Evolutionary conservation across 345 rosid genomes (phyloP), one percentile per base, ranked within the genome.

Genomic region (Geranium rotundifolium): DNA sequence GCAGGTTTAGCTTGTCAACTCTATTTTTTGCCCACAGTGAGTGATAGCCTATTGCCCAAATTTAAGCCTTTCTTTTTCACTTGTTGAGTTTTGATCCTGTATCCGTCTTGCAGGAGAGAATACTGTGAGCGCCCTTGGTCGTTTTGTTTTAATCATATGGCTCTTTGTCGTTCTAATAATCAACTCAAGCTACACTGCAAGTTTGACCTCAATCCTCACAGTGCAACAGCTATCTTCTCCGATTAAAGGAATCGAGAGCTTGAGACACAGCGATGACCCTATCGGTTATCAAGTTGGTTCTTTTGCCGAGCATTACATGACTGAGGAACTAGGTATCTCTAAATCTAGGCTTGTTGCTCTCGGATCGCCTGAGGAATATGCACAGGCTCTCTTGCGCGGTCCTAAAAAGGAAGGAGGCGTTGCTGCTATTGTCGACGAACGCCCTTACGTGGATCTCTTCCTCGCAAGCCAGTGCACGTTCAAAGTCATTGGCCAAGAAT

Each of bases 1-100:
- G 83, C 97, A 92, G 99, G 99, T 90, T 93, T 85, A 86, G 95
- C 83, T 82, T 93, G 72, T 93, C 97, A 10, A 93, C 99, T 34
- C 67, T 93, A 67, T 93, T 93, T 78, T 93, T 90, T 18, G 83
- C 97, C 10, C 97, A 93, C 65, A 80, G 98, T 89, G 83, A 76
- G 98, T 79, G 58, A 18, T 66, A 58, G 14, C 57, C 64, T 62
- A 49, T 27, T 58, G 8, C n/a, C 54, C 30, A 55, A 31, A 20
- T 55, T 66, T 19, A 49, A 30, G 60, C 34, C n/a, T 56, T 41
- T 58, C 59, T 54, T 59, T 34, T n/a, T 64, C 63, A 8, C 73
- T 75, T 58, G 69, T 63, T 71, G 65, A 72, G 63, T 59, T 62
- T 59, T 12, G 41, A 62, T 56, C 34, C 34, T 56, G 55, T 56